A percentile compares a stretch with the other conserved stretches of the same genome.
These are phyloP conservation scores for Phialophora verrucosa DNA, from an alignment of 2,329 filamentous ascomycete species.

Conservation along the genomic window DNA sequence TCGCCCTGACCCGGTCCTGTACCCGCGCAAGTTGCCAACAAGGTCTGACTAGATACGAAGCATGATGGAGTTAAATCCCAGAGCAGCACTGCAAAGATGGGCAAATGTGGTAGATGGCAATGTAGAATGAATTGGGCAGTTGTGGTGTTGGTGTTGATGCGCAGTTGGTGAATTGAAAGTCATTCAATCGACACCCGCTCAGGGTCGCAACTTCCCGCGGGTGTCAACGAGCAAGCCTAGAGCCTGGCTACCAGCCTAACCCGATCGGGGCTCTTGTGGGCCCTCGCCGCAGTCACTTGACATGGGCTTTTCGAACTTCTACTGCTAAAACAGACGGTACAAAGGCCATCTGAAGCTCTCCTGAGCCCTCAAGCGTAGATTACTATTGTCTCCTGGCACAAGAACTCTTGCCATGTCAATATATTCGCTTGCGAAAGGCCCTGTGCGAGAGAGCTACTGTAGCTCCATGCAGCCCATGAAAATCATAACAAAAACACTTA, in stretches of 20 bases:
- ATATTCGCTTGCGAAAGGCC: not conserved
- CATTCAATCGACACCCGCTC: not conserved
- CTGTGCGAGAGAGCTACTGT: not conserved
- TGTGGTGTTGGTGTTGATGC: conserved; percentile 13
- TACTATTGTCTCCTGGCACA: not conserved
- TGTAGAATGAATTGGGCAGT: not conserved
- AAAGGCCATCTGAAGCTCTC: not conserved
- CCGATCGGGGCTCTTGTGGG: not conserved
- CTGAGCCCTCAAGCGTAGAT: not conserved
- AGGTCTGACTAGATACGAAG: conserved; percentile 9
- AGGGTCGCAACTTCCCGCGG: not conserved
- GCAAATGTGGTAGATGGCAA: conserved; percentile 19
- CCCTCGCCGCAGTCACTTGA: not conserved
- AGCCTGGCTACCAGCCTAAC: not conserved
- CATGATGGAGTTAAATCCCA: conserved; percentile 11
- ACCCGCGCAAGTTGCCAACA: conserved; percentile 6
- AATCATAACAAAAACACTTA: conserved; percentile 36
- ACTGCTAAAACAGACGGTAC: not conserved
- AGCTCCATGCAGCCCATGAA: conserved; percentile 5
- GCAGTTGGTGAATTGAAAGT: conserved; percentile 13
- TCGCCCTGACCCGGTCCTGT: conserved; percentile 16
- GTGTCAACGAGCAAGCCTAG: not conserved
- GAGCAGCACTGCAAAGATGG: conserved; percentile 1
- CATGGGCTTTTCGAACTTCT: not conserved
- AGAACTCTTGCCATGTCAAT: not conserved